Conservation (phyloP, 257 asterid species). For the Leonotis leonurus region DNA sequence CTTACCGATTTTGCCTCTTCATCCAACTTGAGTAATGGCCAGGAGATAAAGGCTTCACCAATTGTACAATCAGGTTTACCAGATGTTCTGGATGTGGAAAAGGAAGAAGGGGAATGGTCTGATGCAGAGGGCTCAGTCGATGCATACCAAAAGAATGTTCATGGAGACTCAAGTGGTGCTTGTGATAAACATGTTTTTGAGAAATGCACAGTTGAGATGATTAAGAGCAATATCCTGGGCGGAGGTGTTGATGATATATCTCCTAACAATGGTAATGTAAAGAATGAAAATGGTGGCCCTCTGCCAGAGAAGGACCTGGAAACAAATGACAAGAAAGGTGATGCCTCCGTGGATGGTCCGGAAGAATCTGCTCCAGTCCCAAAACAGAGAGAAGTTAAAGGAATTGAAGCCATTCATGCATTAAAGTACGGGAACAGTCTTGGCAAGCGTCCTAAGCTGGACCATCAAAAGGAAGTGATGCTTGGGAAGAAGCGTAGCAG, state of each 20-base stretch:
- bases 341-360: slow-evolving; percentile 35
- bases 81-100: slow-evolving; percentile 48
- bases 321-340: slow-evolving; percentile 49
- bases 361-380: slow-evolving; percentile 58
- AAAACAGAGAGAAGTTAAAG: slow-evolving; percentile 70
- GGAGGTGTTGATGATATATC: slow-evolving; percentile 28
- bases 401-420: slow-evolving; percentile 78
- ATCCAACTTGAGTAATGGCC: slow-evolving; percentile 32
- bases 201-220: slow-evolving; percentile 32
- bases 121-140: slow-evolving; percentile 77
- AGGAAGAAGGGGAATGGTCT: slow-evolving; percentile 99
- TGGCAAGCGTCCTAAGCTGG: slow-evolving; percentile 80
- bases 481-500: slow-evolving; percentile 92
- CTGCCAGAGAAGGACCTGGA: slow-evolving; percentile 38
- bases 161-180: slow-evolving; percentile 36
- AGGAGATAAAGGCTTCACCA: slow-evolving; percentile 32
- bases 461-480: slow-evolving; percentile 90
- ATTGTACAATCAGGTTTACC: slow-evolving; percentile 34
- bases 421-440: slow-evolving; percentile 53
- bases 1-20: slow-evolving; percentile 27
- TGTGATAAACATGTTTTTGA: slow-evolving; percentile 37
- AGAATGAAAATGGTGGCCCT: slow-evolving; percentile 41
- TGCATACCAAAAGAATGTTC: slow-evolving; percentile 25
- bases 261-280: slow-evolving; percentile 31
- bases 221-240: slow-evolving; percentile 23